Base-by-base conservation (phyloP, 257 asterid genomes). In the Solanum okadae region DNA sequence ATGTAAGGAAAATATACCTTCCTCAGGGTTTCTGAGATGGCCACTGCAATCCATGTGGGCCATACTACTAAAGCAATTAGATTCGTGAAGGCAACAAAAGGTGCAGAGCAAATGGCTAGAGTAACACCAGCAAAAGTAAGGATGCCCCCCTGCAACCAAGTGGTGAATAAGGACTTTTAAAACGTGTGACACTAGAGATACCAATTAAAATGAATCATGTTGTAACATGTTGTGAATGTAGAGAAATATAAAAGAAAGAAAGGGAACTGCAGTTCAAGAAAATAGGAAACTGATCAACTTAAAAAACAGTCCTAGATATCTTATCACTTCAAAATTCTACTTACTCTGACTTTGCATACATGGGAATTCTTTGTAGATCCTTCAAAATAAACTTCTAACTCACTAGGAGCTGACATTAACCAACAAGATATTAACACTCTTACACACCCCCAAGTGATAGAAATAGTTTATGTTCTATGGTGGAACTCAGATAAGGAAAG, bases 21-120 rank as follows among this genome's bases (percentile, higher is more conserved):
- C 88, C 99, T 93, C 65, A 96, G 85, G 35, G 99, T 97, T 90
- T 97, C 99, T 42, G 96, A 94, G 86, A 96, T 78, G 83, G 98
- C 98, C 89, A 97, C 98, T 18, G 95, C 92, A 88, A 96, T 89
- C 99, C 99, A 97, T 56, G 98, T 91, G n/a, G 99, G 99, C 97
- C 98, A 95, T 68, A 96, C 91, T 61, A 98, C 95, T 90, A 97
- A 91, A 86, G 95, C 98, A 91, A 94, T 93, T 87, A 96, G 94
- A 92, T 97, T 97, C 83, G 92, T 31, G 90, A 95, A 93, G 87
- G 92, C 96, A 91, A 97, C 94, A 87, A 93, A 90, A 29, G 99
- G 99, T 49, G 98, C 89, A 77, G 97, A 88, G 89, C 98, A 94
- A 88, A 96, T 93, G 71, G 98, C 99, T 86, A 85, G 84, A 65